Conservation (phyloP, 768 basidiomycete genomes). For the Psilocybe subaeruginosa region DNA sequence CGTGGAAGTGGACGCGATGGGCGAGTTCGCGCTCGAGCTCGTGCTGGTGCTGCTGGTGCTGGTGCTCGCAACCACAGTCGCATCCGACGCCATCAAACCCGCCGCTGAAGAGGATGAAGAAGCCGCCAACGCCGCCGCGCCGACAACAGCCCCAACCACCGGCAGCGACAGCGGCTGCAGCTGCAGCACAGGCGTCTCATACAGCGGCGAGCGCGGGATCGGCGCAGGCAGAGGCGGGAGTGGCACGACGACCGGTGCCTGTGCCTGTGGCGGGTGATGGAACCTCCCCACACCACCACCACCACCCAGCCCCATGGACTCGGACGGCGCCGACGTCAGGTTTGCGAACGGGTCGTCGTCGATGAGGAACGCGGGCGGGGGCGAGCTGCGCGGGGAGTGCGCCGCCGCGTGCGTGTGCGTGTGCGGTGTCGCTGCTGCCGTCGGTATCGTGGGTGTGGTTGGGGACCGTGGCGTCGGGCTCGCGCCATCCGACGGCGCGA, state of each 20-base stretch:
- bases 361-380: slow-evolving; percentile 50
- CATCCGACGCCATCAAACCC: neutral
- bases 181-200: neutral
- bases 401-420: slow-evolving; percentile 6
- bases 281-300: neutral
- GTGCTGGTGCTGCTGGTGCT: neutral
- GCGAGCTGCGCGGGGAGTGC: slow-evolving; percentile 31
- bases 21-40: too few relatives aligned
- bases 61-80: neutral
- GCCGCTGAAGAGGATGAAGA: neutral
- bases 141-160: neutral
- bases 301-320: slow-evolving; percentile 1
- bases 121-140: neutral
- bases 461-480: too few relatives aligned
- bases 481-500: neutral
- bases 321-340: slow-evolving; percentile 34
- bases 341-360: slow-evolving; percentile 81
- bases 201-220: slow-evolving; percentile 17
- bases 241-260: neutral
- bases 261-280: neutral
- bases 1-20: neutral
- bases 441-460: too few relatives aligned
- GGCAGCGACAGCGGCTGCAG: too few relatives aligned
- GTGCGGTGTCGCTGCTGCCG: neutral
- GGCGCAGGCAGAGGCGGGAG: neutral